Evolutionary conservation across 2,329 filamentous ascomycete species (phyloP), one percentile per base, ranked within the genome.

Genomic region (Lasiodiplodia theobromae): DNA sequence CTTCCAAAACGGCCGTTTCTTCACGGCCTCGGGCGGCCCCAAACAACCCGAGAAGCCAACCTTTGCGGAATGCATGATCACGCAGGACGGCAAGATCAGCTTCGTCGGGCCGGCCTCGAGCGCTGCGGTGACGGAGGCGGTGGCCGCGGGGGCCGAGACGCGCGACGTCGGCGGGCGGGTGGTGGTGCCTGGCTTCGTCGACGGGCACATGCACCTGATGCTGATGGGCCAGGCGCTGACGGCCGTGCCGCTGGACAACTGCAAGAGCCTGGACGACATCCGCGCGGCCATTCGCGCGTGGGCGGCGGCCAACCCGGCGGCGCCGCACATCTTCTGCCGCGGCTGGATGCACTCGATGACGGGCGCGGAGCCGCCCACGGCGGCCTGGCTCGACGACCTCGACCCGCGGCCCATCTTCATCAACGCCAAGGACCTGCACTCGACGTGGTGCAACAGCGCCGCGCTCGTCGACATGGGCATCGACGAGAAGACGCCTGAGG

Each of bases 321-420:
- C 80, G 11, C 74, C 82, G 23, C 80, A 86, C 40, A 84, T 88
- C 23, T 72, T 87, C 69, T 85, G 83, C 71, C 82, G 82, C 69
- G 83, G 84, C 3, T 88, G 85, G 85, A 87, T 87, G 85, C 84
- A 87, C 71, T 81, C 75, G 34, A 87, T 86, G 84, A 87, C 86
- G 1, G 78, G 82, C 49, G 80, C 79, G n/a, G 77, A 82, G 52
- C 85, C 85, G 0, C 77, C 84, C 44, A 47, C 44, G 51, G 81
- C 85, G 0, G 81, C 78, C 58, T 83, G 84, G 77, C 76, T 88
- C 8, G 86, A 88, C 72, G 82, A 85, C 72, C 72, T 86, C 21
- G 83, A 86, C 68, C 77, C 82, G 1, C 77, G 85, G 44, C 85
- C 86, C 0, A 85, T 88, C 63, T 85, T 85, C 71, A 83, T 88